Evolutionary conservation across 2,329 filamentous ascomycete species (phyloP), one percentile per base, ranked within the genome.

Genomic region (Pyrenophora graminea): DNA sequence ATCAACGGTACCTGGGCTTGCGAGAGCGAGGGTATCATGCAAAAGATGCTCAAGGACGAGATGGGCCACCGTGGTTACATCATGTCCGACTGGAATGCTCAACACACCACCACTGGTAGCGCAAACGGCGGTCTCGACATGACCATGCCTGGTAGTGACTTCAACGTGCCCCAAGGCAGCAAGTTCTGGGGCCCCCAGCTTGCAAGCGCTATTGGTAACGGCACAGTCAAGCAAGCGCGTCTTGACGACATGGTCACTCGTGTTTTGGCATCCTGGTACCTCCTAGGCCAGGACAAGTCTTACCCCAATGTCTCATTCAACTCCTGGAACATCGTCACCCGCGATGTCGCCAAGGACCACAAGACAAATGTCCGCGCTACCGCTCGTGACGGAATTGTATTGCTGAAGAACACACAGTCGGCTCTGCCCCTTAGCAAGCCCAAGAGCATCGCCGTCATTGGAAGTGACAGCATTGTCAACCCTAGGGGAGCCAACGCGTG

Each of bases 401-500:
- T 81, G 7, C 62, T 81, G 6, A 80, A 80, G 82, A 97, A 97
- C 74, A 79, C 73, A 25, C 78, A 79, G 3, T 85, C 86, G 12
- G 80, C 81, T 2, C 78, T 97, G 27, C 92, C 93, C 0, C 80
- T 97, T n/a, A 86, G 60, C 17, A 69, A 70, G 46, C 84, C 51
- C 74, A 86, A 69, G 89, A 93, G 61, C 91, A 45, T 83, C 23
- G 71, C 71, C 9, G 67, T 74, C 13, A 68, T 97, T 62, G 93
- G 93, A 17, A 86, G 90, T 44, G 93, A 97, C 71, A 89, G 91
- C 13, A 89, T 89, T 1, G 80, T 86, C 13, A 93, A 89, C 68
- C 79, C 82, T 0, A 80, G 79, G 18, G 93, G 93, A 1, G 86
- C 89, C 21, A 96, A 97, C 64, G 85, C 88, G 23, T 97, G 91